Conservation (phyloP, 2,329 filamentous ascomycete genomes). For the Cadophora sp. region DNA sequence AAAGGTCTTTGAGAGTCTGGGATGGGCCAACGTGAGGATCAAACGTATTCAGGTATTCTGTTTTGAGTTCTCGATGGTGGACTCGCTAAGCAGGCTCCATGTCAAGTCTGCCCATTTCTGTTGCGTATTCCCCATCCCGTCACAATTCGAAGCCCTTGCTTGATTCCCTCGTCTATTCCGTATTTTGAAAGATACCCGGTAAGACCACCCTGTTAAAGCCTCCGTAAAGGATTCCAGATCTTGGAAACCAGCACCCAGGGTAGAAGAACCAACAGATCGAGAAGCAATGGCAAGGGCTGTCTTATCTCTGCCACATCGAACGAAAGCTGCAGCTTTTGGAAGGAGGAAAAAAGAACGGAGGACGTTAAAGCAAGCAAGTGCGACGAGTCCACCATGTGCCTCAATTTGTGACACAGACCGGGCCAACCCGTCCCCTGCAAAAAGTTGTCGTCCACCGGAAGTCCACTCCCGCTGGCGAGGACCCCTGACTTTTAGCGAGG, state of each 20-base stretch:
- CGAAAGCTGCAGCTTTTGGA: not conserved
- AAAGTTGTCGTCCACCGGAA: not conserved
- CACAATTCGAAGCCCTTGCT: too few species aligned
- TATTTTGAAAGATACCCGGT: too few species aligned
- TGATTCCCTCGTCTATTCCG: too few species aligned
- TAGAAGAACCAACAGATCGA: too few species aligned
- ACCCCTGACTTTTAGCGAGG: not conserved
- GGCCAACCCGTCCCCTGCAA: not conserved
- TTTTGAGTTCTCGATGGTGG: not conserved
- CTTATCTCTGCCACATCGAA: not conserved
- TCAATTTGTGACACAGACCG: not conserved
- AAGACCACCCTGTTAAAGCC: too few species aligned
- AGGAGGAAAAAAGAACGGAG: not conserved
- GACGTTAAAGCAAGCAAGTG: conserved; percentile 3
- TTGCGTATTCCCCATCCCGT: too few species aligned
- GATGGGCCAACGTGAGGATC: too few species aligned
- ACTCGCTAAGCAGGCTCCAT: too few species aligned
- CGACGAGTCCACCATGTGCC: not conserved
- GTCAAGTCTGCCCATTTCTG: too few species aligned
- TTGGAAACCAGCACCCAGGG: too few species aligned
- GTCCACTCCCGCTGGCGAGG: not conserved
- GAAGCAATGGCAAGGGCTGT: too few species aligned
- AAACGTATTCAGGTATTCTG: not conserved
- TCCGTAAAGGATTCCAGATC: too few species aligned
- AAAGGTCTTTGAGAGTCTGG: not conserved